These are phyloP conservation scores for Apophysomyces elegans DNA, from an alignment of 371 early-diverging fungal genomes.

Conservation along the genomic window DNA sequence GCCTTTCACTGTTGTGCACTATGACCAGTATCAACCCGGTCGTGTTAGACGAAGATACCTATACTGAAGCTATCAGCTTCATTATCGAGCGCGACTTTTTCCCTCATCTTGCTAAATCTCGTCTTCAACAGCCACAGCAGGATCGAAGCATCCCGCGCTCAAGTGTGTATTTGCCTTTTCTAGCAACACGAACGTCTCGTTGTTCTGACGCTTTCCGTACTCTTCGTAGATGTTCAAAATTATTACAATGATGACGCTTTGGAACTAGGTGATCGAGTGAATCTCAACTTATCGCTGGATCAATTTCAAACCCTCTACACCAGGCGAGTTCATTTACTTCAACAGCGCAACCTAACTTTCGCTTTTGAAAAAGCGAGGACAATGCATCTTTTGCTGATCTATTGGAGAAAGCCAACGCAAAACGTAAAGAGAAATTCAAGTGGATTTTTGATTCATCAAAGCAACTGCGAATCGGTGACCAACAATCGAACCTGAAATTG, in stretches of 20 bases:
- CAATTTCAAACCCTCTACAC: constrained; percentile 80
- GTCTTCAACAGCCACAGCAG: neutral
- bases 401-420: constrained; percentile 65
- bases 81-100: constrained; percentile 90
- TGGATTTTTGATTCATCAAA: constrained; percentile 73
- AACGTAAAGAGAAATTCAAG: constrained; percentile 59
- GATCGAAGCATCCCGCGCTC: constrained; percentile 11
- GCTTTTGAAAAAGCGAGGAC: constrained; percentile 62
- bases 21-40: constrained; percentile 29
- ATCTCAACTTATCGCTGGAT: constrained; percentile 55
- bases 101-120: constrained; percentile 67
- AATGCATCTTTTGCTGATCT: constrained; percentile 80
- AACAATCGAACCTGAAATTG: constrained; percentile 20
- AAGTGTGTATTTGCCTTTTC: neutral
- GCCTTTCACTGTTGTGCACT: neutral
- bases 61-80: constrained; percentile 74
- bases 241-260: constrained; percentile 37
- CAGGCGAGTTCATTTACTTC: constrained; percentile 31
- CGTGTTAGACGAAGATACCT: constrained; percentile 78
- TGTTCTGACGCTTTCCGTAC: neutral
- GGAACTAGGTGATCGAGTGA: constrained; percentile 41
- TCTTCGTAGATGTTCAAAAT: constrained; percentile 22
- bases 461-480: constrained; percentile 27
- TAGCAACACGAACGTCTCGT: neutral
- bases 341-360: constrained; percentile 10